Evolutionary conservation across 2,329 filamentous ascomycete genomes (phyloP), one percentile per base, ranked within the genome.

Genomic region (Aspergillus hortae): DNA sequence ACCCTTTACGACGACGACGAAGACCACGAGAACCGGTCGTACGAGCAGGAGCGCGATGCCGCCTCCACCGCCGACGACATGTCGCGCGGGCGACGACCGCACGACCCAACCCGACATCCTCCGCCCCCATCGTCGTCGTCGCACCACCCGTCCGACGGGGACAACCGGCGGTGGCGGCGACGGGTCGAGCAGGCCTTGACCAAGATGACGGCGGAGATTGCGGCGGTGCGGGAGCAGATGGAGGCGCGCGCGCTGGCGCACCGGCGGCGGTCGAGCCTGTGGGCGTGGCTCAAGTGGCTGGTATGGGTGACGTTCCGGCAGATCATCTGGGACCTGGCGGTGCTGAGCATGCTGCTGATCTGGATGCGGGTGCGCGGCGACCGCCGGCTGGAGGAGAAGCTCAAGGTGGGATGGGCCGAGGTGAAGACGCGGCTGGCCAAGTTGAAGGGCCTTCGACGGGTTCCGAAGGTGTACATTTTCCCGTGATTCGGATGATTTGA

Each of bases 141-240:
- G 27, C 27, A 30, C 7, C 27, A 30, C 32, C 47, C 51, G 14
- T 12, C 52, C 52, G 46, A 63, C 59, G 49, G 60, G 25, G 57
- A 62, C 21, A 77, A 80, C 59, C 71, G 74, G 55, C 85, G 83
- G 63, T 96, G 91, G 90, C 86, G 88, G 47, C 85, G 83, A 54
- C 86, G 88, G 61, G 87, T 97, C 56, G 92, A 97, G 74, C 82
- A 86, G 41, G 89, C 90, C 19, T 79, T 97, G 51, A 89, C 92
- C 51, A 89, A 91, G 61, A 85, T 97, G 74, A 95, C 92, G 4
- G 88, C 91, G 14, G 94, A 99, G 72, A 84, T 99, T 30, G 92
- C 94, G 1, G 94, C 94, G 0, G 74, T 97, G 56, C 83, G 94
- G 33, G 94, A 99, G 72, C 92, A 97, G 67, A 87, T 97, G 60